These are phyloP conservation scores for Dothistroma pini DNA, from an alignment of 2,329 filamentous ascomycete species.

Conservation along the genomic window DNA sequence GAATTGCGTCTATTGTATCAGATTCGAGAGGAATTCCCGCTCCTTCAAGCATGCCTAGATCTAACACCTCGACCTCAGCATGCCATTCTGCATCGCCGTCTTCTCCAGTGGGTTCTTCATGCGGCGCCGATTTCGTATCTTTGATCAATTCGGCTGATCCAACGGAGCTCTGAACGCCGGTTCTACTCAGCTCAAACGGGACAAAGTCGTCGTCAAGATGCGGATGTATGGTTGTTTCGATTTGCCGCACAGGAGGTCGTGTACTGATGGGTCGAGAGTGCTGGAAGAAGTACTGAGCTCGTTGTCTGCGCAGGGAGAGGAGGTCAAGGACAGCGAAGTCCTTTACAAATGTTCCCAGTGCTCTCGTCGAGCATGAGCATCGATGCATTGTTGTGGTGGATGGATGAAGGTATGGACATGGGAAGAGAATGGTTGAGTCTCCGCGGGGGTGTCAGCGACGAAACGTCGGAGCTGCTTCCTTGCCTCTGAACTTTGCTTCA, in stretches of 20 bases:
- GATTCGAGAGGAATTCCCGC: not conserved
- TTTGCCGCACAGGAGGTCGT: slow-evolving; percentile 11
- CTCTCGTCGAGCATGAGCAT: slow-evolving; percentile 23
- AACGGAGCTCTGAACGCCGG: not conserved
- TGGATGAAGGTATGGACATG: not conserved
- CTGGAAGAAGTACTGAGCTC: slow-evolving; percentile 16
- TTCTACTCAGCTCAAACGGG: slow-evolving; percentile 13
- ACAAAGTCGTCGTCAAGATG: slow-evolving; percentile 14
- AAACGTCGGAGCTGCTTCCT: not conserved
- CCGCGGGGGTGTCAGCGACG: too few relatives aligned
- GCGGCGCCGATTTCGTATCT: not conserved
- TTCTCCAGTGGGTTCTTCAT: not conserved
- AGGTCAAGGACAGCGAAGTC: slow-evolving; percentile 25
- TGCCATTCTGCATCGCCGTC: not conserved
- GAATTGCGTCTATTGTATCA: not conserved
- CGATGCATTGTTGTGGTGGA: slow-evolving; percentile 12
- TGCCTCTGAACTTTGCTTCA: not conserved
- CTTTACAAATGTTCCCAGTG: slow-evolving; percentile 24
- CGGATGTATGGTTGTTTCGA: not conserved
- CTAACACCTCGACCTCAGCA: not conserved
- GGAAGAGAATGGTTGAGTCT: too few relatives aligned
- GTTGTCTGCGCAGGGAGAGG: slow-evolving; percentile 18
- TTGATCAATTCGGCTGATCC: not conserved
- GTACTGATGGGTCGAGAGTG: slow-evolving; percentile 14
- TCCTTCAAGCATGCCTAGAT: not conserved